phyloP scores from a whole-genome alignment of 2,329 filamentous ascomycete species.

The Alternaria novae-zelandiae region DNA sequence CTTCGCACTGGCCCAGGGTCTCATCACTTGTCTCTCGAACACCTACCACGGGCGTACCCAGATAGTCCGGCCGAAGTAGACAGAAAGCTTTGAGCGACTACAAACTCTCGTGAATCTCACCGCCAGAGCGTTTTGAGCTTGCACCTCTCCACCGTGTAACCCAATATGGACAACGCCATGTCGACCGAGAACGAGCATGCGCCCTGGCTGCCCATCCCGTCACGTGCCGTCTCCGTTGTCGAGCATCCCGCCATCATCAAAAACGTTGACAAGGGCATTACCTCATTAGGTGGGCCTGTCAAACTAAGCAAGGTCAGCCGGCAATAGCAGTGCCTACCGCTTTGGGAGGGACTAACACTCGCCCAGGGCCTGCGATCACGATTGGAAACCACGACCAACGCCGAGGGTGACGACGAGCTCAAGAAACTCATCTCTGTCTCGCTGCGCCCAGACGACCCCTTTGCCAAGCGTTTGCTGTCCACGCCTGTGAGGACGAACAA shows the following conservation, averaged over 20 bases:
- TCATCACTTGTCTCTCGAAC: not conserved
- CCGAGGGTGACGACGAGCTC: slow-evolving; percentile 42
- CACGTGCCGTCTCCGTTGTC: slow-evolving; percentile 63
- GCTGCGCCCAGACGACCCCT: slow-evolving; percentile 78
- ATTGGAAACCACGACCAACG: slow-evolving; percentile 28
- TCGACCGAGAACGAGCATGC: slow-evolving; percentile 18
- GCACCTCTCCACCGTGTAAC: not conserved
- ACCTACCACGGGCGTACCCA: not conserved
- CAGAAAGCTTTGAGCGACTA: not conserved
- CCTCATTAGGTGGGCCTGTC: slow-evolving; percentile 64
- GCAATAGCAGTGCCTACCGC: slow-evolving; percentile 1
- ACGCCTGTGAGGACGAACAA: slow-evolving; percentile 79
- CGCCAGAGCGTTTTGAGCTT: slow-evolving; percentile 10
- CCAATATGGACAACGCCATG: slow-evolving; percentile 13
- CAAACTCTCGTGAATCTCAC: not conserved
- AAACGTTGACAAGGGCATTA: slow-evolving; percentile 68
- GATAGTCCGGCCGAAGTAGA: not conserved
- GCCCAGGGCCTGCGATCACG: slow-evolving; percentile 37
- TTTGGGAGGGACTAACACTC: slow-evolving; percentile 14
- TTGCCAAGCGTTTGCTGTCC: slow-evolving; percentile 79
- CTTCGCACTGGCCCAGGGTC: not conserved
- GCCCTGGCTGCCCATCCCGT: slow-evolving; percentile 60
- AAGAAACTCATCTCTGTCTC: slow-evolving; percentile 69
- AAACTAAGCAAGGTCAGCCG: slow-evolving; percentile 59
- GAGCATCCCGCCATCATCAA: slow-evolving; percentile 72